A percentile compares a stretch with the other conserved stretches of the same genome.
Evolutionary conservation across 257 asterid genomes (phyloP).

Genomic region (Solanum chmielewskii): DNA sequence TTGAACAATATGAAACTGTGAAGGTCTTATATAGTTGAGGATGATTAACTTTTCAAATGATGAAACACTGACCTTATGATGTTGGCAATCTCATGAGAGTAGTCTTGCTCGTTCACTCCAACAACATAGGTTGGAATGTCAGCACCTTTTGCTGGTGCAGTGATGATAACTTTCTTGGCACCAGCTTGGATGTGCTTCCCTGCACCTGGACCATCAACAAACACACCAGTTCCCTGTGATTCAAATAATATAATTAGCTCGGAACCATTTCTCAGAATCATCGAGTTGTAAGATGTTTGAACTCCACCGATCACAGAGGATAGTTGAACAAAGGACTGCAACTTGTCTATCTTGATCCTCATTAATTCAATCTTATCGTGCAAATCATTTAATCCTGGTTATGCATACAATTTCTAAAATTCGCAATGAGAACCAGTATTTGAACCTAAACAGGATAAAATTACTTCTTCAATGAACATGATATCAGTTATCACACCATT

Average conservation of each 20-base stretch:
- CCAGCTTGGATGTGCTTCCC: slow-evolving; percentile 98
- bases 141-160: slow-evolving; percentile 96
- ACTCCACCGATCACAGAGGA: neutral
- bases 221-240: slow-evolving; percentile 83
- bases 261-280: neutral
- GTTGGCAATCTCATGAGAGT: slow-evolving; percentile 60
- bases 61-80: slow-evolving; percentile 52
- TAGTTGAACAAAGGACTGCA: neutral
- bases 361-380: neutral
- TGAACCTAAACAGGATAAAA: neutral
- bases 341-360: neutral
- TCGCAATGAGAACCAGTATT: neutral
- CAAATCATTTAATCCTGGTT: neutral
- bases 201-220: slow-evolving; percentile 94
- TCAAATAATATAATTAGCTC: neutral
- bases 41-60: neutral
- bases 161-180: slow-evolving; percentile 88
- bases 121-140: slow-evolving; percentile 89
- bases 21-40: neutral
- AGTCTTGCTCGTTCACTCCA: slow-evolving; percentile 82
- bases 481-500: neutral
- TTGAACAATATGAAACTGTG: neutral
- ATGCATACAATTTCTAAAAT: neutral
- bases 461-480: neutral
- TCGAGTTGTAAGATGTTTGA: neutral